Conservation (phyloP, 345 rosid genomes). For the Conringia planisiliqua region DNA sequence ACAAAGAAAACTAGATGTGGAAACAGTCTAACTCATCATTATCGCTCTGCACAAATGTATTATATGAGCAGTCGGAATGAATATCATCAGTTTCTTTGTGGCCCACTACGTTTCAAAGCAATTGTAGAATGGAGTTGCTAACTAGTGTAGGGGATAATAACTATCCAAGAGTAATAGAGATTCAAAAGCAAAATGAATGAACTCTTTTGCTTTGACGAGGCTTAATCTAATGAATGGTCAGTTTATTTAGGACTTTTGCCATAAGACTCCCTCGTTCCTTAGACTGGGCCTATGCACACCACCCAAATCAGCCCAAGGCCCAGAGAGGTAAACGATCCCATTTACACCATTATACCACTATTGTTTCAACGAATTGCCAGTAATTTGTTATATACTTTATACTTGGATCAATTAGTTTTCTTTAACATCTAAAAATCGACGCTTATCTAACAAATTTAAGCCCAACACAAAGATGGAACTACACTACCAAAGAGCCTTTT, state of each 20-base stretch:
- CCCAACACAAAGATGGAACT: no score
- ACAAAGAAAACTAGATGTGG: conserved; percentile 7
- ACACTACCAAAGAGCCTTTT: no score
- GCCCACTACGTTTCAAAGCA: background rate
- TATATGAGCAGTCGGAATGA: background rate
- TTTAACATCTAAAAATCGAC: no score
- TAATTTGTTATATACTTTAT: background rate
- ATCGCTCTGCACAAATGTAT: background rate
- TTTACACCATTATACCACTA: background rate
- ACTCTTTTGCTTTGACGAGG: no score
- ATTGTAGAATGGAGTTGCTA: background rate
- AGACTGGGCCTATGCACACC: background rate
- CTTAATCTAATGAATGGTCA: no score
- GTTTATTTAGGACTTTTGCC: no score
- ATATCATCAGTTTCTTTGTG: background rate
- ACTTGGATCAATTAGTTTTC: background rate
- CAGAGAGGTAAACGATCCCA: background rate
- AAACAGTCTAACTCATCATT: background rate
- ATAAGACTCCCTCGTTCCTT: background rate
- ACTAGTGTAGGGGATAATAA: no score
- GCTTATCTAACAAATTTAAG: no score
- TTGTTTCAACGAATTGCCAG: background rate
- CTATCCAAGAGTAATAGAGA: no score
- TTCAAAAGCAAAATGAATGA: no score
- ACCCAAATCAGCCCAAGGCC: background rate